These are phyloP conservation scores for Blastobotrys arbuscula DNA, from an alignment of 1,139 yeast genomes.

Conservation along the genomic window DNA sequence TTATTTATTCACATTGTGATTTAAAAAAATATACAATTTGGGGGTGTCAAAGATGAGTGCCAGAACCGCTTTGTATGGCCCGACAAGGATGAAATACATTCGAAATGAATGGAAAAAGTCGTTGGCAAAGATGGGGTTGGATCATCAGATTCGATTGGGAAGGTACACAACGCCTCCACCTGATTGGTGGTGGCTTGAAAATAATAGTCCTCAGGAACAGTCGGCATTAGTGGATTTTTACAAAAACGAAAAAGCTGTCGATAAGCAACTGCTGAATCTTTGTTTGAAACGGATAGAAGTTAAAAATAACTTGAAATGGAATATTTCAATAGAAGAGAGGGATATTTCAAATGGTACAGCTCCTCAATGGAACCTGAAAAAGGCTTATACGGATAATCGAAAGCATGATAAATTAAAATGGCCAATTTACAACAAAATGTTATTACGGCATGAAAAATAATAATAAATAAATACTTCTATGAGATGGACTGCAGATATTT, in stretches of 20 bases:
- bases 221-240: neutral
- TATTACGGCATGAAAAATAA: slow-evolving; percentile 11
- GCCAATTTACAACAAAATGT: slow-evolving; percentile 12
- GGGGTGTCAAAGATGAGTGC: too few relatives aligned
- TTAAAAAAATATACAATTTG: too few relatives aligned
- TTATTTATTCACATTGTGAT: too few relatives aligned
- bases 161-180: slow-evolving; percentile 9
- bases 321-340: slow-evolving; percentile 8
- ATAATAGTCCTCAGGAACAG: neutral
- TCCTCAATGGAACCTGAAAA: neutral
- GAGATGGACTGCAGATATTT: slow-evolving; percentile 15
- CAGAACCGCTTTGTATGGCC: too few relatives aligned
- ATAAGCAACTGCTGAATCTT: neutral
- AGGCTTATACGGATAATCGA: neutral
- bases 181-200: slow-evolving; percentile 11
- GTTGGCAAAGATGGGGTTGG: neutral
- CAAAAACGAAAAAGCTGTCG: neutral
- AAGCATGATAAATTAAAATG: slow-evolving; percentile 11
- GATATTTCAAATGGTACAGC: neutral
- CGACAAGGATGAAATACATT: too few relatives aligned
- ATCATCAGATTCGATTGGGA: slow-evolving; percentile 8
- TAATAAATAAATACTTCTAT: neutral
- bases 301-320: slow-evolving; percentile 12
- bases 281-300: slow-evolving; percentile 3
- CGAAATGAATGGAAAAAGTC: slow-evolving; percentile 3